Evolutionary conservation across 805 yeast genomes (phyloP), one percentile per base, ranked within the genome.

Genomic region (Yarrowia sp.): DNA sequence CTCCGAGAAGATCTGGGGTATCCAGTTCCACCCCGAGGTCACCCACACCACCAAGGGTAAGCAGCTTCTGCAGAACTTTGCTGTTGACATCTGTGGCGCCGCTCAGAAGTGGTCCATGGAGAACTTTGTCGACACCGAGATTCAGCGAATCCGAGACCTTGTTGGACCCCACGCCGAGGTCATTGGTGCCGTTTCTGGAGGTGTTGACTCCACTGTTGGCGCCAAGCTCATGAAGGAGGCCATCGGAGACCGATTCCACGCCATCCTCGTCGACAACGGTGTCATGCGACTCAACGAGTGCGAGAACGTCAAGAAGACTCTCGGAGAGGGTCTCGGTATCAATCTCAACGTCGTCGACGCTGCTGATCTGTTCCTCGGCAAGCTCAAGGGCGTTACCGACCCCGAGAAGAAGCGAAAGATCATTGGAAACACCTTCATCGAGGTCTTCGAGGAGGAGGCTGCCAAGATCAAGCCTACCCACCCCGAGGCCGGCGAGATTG

Each of bases 21-120:
- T 95, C 73, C 99, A 95, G 81, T 95, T 95, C 86, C 99, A 95
- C 80, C 99, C 99, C 58, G 99, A 95, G 81, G 99, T 95, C 67
- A 91, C 98, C 40, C 99, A 95, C 79, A 90, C 98, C 66, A 83
- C 85, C 69, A 88, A 89, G 79, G 99, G 99, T 77, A 93, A 90
- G 77, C 82, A 81, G 70, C 78, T 95, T 73, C 84, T 95, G 75
- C 87, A 84, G 81, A 95, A 95, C 82, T 95, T 95, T 76, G 99
- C 99, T 59, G 89, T 92, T 69, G 83, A 84, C 70, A 90, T 95
- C 73, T 95, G 99, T 83, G 75, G 87, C 66, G 96, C 95, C 71
- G 75, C 80, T 54, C 90, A 89, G 79, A 92, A 88, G 83, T 95
- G 99, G 99, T 89, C 93, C 66, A 95, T 95, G 99, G 90, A 88